Percentiles rank a stretch among this genome's conserved stretches.
Evolutionary conservation across 192 early-diverging fungal genomes (phyloP).

Genomic region (Backusella sp.): DNA sequence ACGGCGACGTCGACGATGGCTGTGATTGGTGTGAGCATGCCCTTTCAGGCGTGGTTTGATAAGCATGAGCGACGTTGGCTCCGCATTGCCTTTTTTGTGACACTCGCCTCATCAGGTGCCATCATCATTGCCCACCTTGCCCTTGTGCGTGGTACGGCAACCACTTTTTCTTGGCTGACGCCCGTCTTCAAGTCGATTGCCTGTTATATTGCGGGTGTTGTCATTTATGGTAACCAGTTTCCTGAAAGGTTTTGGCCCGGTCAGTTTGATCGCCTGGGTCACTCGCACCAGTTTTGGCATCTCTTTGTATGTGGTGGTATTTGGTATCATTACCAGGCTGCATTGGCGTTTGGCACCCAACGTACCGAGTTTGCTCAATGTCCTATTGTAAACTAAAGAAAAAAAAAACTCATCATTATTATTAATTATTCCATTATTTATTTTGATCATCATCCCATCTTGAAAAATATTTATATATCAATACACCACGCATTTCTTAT

Average conservation of each 20-base stretch:
- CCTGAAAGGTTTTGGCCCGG: slow-evolving; percentile 61
- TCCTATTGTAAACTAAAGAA: background rate
- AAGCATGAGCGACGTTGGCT: slow-evolving; percentile 37
- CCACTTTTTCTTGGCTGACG: slow-evolving; percentile 40
- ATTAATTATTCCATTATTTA: background rate
- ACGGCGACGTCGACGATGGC: slow-evolving; percentile 43
- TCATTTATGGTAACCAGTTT: slow-evolving; percentile 58
- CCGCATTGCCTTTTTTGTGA: slow-evolving; percentile 52
- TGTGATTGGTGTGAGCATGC: slow-evolving; percentile 47
- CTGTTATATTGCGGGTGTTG: slow-evolving; percentile 52
- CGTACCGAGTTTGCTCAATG: slow-evolving; percentile 11
- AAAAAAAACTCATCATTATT: background rate
- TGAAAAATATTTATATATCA: background rate
- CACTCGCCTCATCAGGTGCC: slow-evolving; percentile 49
- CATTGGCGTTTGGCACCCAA: slow-evolving; percentile 18
- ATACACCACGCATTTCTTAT: background rate
- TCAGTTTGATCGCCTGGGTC: slow-evolving; percentile 56
- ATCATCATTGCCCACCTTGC: slow-evolving; percentile 50
- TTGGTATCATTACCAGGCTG: slow-evolving; percentile 59
- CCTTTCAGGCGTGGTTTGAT: slow-evolving; percentile 55
- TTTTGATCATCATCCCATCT: slow-evolving; percentile 1
- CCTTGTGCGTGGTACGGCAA: slow-evolving; percentile 37
- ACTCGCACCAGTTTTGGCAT: slow-evolving; percentile 66
- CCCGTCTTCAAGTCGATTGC: slow-evolving; percentile 52
- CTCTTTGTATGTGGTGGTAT: slow-evolving; percentile 61